Evolutionary conservation across 2,329 filamentous ascomycete genomes (phyloP), one percentile per base, ranked within the genome.

Genomic region (Cladosporium austrohemisphaericum): DNA sequence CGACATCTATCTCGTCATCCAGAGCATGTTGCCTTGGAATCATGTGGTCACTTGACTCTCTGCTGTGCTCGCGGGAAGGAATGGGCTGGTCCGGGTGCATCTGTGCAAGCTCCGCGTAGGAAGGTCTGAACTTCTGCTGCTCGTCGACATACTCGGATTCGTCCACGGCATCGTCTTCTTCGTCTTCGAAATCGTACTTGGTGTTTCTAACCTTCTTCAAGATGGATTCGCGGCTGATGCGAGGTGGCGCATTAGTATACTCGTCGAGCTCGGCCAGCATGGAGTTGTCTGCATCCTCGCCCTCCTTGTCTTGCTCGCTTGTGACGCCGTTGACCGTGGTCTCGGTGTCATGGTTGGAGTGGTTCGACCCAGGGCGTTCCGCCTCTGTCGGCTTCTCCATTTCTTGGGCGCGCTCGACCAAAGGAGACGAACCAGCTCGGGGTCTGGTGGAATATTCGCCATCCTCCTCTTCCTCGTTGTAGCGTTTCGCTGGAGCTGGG

Each of bases 141-240:
- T 57, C 58, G 10, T 52, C 52, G 25, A 57, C 50, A 32, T 85
- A 81, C 58, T 79, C 78, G 55, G 80, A 84, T 50, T 83, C 79
- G 3, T 83, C 80, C 47, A 82, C 76, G 70, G 51, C 55, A 28
- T 54, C 57, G 8, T 62, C 59, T 16, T 59, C 56, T 14, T 57
- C 58, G 22, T 72, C 67, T 7, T 68, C 68, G 7, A 72, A 68
- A 16, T 83, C 79, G 36, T 78, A 74, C 40, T 72, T 73, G 53
- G 68, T 72, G 65, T 67, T 88, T 65, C 93, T 88, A 49, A 96
- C 85, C 54, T 92, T 89, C 46, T 88, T 84, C 60, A 97, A 75
- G 58, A 97, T 97, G 0, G 91, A 95, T 65, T 97, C 93, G 29
- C 92, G 82, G 7, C 92, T 96, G 63, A 97, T 95, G 48, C 85